These are phyloP conservation scores for Ambrosiella cleistominuta DNA, from an alignment of 2,329 filamentous ascomycete species.

Conservation along the genomic window DNA sequence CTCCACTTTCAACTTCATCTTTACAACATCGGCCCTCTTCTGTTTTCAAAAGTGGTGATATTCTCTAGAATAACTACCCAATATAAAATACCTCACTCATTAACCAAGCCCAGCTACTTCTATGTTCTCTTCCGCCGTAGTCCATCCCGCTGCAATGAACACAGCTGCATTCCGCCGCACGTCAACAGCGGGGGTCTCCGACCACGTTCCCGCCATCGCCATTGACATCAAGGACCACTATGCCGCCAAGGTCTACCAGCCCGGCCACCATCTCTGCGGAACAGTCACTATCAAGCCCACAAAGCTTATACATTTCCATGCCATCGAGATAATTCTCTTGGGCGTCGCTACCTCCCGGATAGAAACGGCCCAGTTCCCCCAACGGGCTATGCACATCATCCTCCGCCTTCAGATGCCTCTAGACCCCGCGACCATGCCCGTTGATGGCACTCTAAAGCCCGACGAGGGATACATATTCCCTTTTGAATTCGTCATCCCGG, in stretches of 20 bases:
- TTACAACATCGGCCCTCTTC: background rate
- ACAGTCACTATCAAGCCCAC: conserved; percentile 28
- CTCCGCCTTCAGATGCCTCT: conserved; percentile 40
- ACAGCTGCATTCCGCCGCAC: background rate
- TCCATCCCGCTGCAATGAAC: background rate
- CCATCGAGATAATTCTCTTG: conserved; percentile 34
- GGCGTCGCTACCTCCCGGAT: conserved; percentile 33
- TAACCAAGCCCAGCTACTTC: background rate
- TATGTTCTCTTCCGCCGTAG: background rate
- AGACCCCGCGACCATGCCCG: conserved; percentile 27
- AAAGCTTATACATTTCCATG: conserved; percentile 31
- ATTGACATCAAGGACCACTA: conserved; percentile 37
- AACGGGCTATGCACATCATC: conserved; percentile 33
- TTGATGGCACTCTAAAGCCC: conserved; percentile 29
- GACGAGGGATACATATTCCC: conserved; percentile 32
- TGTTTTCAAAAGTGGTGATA: background rate
- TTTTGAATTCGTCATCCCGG: conserved; percentile 43
- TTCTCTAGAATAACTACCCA: background rate
- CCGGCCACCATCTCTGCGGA: conserved; percentile 33
- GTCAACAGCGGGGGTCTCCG: background rate
- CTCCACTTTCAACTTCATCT: background rate
- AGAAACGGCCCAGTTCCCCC: conserved; percentile 32
- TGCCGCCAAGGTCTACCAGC: conserved; percentile 37
- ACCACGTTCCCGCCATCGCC: conserved; percentile 24
- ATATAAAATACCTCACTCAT: background rate